phyloP scores from a whole-genome alignment of 164 flowering plant species.

The Vitis rotundifolia region DNA sequence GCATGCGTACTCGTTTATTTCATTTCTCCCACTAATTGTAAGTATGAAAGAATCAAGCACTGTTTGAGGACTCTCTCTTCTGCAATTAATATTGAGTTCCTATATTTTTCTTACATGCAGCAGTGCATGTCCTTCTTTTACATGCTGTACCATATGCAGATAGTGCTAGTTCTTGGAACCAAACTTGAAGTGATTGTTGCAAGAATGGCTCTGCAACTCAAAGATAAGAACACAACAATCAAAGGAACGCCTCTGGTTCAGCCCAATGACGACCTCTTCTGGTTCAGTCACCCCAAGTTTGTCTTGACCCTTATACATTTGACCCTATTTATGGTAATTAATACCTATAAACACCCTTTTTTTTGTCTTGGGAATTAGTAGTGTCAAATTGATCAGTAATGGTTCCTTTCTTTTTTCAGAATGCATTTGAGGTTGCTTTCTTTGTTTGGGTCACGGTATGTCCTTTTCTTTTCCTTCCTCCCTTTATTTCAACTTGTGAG shows the following conservation, averaged over 20 bases:
- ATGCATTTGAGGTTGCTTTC: slow-evolving; percentile 53
- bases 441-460: slow-evolving; percentile 58
- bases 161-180: slow-evolving; percentile 49
- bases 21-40: slow-evolving; percentile 53
- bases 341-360: not conserved
- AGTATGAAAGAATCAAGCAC: slow-evolving; percentile 11
- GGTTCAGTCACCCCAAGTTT: slow-evolving; percentile 55
- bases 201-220: slow-evolving; percentile 48
- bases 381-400: not conserved
- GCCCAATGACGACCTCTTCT: slow-evolving; percentile 56
- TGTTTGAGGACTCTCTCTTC: not conserved
- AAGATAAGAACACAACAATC: slow-evolving; percentile 35
- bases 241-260: slow-evolving; percentile 55
- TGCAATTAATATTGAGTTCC: no score
- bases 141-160: slow-evolving; percentile 27
- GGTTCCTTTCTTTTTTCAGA: slow-evolving; percentile 24
- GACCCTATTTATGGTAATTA: slow-evolving; percentile 57
- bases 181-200: slow-evolving; percentile 65
- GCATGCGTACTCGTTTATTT: slow-evolving; percentile 51
- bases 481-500: not conserved
- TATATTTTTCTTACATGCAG: no score
- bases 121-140: not conserved
- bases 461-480: not conserved
- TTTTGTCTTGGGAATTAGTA: not conserved
- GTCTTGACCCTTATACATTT: slow-evolving; percentile 54